Evolutionary conservation across 805 yeast species (phyloP), one percentile per base, ranked within the genome.

Genomic region (Isabelozyma pseudorhagii): DNA sequence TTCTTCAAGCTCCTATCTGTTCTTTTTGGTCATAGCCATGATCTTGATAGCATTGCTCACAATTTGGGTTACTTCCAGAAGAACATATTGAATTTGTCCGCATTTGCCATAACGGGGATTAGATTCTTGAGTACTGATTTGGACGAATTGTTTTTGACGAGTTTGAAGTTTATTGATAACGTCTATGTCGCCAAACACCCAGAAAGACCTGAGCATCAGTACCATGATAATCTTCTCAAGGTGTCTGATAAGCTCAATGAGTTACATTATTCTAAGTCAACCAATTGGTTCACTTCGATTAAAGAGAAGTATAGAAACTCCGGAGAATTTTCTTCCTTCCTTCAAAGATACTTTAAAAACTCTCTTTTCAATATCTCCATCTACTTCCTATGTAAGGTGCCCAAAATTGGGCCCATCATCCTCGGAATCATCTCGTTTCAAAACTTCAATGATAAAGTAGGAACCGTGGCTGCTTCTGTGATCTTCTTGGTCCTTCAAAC

Each of bases 361-460:
- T 47, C 47, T 25, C 6, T 46, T 1, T 40, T 59, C 41, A 71
- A 72, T 28, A 47, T 72, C 14, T 54, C 59, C 8, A 50, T 76
- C 11, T 73, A 67, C 48, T 27, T 62, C 3, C 49, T 72, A n/a
- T 63, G 76, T 8, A 59, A 60, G 47, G 48, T 74, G 6, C 82
- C 85, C 1, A 60, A 63, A 21, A 49, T 77, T 13, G 83, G 82
- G 1, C 48, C 65, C 3, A 50, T 77, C 15, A 64, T 76, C 4
- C 57, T 80, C 13, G 78, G 82, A 1, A 48, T 70, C 0, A 58
- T 70, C 10, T 68, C 82, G 4, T 78, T 79, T 55, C 70, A 68
- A 49, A 67, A 68, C 5, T 71, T 81, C 49, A 64, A 75, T 54
- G 67, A 64, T 41, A 70, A 71, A 18, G 65, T 79, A 15, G 86